Evolutionary conservation across 139 green algal genomes (phyloP).

Genomic region (Chlorella sorokiniana): DNA sequence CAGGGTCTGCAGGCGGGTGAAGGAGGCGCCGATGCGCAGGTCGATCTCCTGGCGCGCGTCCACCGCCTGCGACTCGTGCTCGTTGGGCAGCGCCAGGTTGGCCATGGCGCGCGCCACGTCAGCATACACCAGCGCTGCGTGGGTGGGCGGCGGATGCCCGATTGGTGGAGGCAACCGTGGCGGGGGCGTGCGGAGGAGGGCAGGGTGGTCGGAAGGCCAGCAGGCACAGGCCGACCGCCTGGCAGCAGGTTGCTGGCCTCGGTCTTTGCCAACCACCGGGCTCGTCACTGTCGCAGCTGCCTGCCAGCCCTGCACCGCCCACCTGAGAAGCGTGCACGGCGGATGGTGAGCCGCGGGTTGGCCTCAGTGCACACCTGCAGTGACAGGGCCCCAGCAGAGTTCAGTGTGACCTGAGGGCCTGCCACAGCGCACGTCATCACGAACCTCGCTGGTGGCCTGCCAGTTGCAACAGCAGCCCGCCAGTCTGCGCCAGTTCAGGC

Average conservation of each 20-base stretch:
- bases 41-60: conserved; percentile 96
- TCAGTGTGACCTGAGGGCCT: no score
- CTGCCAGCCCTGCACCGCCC: neutral
- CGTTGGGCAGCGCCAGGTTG: conserved; percentile 75
- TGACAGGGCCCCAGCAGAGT: neutral
- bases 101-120: conserved; percentile 64
- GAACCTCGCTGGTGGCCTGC: no score
- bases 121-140: conserved; percentile 69
- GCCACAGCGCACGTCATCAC: no score
- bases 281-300: no score
- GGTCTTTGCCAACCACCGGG: no score
- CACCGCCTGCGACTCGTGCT: conserved; percentile 82
- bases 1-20: conserved; percentile 97
- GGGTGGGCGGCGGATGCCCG: neutral
- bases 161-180: neutral
- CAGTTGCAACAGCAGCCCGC: neutral
- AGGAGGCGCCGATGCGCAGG: conserved; percentile 91
- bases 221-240: neutral
- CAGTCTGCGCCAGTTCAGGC: neutral
- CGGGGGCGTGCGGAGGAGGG: neutral
- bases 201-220: neutral
- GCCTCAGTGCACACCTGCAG: conserved; percentile 65
- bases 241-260: no score
- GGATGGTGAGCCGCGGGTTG: conserved; percentile 74
- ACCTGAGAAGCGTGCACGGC: conserved; percentile 89